Evolutionary conservation across 768 basidiomycete genomes (phyloP).

Genomic region (Sporobolomyces roseus): DNA sequence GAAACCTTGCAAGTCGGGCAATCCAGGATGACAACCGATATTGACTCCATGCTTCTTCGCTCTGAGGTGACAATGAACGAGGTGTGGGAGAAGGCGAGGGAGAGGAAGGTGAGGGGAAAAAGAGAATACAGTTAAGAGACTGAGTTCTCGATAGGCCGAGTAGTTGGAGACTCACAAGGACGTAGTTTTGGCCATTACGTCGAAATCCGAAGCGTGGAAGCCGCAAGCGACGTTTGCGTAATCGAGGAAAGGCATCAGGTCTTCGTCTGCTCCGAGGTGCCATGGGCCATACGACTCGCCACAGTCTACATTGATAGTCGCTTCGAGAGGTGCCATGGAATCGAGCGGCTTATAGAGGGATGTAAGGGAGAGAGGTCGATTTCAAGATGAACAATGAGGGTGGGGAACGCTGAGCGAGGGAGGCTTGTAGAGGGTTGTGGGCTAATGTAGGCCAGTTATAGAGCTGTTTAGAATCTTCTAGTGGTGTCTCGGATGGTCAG

Average conservation of each 20-base stretch:
- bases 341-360: not conserved
- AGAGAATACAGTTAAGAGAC: too few species aligned
- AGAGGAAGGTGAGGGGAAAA: not conserved
- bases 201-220: constrained; percentile 64
- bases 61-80: not conserved
- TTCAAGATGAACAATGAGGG: not conserved
- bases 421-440: too few species aligned
- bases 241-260: constrained; percentile 19
- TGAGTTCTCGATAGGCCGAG: too few species aligned
- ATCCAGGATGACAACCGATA: constrained; percentile 66
- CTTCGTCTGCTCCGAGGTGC: constrained; percentile 13
- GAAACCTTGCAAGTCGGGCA: constrained; percentile 48
- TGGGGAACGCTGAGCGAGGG: too few species aligned
- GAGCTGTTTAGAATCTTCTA: too few species aligned
- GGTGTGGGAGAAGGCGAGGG: not conserved
- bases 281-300: constrained; percentile 24
- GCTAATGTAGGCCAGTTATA: too few species aligned
- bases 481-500: too few species aligned
- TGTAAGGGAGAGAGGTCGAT: too few species aligned
- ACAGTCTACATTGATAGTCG: constrained; percentile 28
- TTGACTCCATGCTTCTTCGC: constrained; percentile 59
- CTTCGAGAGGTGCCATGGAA: too few species aligned
- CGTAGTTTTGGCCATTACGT: constrained; percentile 64
- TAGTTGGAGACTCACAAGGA: constrained; percentile 45
- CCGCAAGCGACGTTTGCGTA: constrained; percentile 64